These are phyloP conservation scores for Thecaphora frezii DNA, from an alignment of 1,284 basidiomycete genomes.

Conservation along the genomic window DNA sequence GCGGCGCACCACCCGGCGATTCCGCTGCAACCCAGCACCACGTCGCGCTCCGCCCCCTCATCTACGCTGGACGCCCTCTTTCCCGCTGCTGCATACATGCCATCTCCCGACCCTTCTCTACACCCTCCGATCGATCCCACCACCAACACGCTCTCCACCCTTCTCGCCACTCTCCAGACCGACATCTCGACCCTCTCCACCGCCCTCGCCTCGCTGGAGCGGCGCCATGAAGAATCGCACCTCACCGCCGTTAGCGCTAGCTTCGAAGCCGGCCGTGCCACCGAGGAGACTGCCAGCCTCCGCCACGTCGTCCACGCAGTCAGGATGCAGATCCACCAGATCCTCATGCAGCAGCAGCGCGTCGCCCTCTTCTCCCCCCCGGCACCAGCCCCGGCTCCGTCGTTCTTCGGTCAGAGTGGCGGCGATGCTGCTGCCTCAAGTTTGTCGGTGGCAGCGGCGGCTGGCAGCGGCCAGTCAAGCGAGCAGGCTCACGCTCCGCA, in stretches of 20 bases:
- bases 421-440: background rate
- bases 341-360: conserved; percentile 33
- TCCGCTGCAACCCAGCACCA: background rate
- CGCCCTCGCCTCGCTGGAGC: conserved; percentile 19
- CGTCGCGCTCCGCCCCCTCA: conserved; percentile 4
- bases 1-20: no score
- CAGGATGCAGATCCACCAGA: conserved; percentile 40
- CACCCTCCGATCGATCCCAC: no score
- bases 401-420: background rate
- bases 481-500: background rate
- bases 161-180: conserved; percentile 14
- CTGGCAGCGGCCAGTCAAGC: background rate
- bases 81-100: no score
- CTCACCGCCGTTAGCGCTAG: conserved; percentile 27
- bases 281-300: conserved; percentile 36
- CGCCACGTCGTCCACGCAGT: conserved; percentile 38
- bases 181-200: conserved; percentile 12
- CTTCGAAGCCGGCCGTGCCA: conserved; percentile 36
- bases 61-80: conserved; percentile 3
- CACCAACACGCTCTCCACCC: background rate
- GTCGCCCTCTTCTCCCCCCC: conserved; percentile 18
- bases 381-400: background rate
- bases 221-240: conserved; percentile 32
- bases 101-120: no score
- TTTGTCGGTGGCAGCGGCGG: background rate